Evolutionary conservation across 192 early-diverging fungal species (phyloP).

Genomic region (Rhizophagus clarus): DNA sequence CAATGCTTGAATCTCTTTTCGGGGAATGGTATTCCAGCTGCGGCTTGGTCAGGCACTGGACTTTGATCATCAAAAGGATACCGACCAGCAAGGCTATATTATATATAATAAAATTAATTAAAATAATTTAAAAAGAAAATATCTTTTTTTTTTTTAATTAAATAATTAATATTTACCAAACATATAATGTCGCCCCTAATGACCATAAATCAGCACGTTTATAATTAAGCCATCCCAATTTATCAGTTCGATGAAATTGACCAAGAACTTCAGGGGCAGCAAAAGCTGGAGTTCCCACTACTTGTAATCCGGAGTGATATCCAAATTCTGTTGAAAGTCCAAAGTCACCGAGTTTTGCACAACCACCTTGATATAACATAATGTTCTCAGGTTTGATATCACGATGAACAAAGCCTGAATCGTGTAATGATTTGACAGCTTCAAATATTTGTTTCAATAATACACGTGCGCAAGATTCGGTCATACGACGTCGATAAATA

Average conservation of each 20-base stretch:
- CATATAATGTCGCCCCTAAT: slow-evolving; percentile 22
- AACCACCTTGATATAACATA: slow-evolving; percentile 28
- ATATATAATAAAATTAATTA: background rate
- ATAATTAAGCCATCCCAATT: slow-evolving; percentile 27
- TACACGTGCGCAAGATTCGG: slow-evolving; percentile 2
- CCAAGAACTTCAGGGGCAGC: slow-evolving; percentile 28
- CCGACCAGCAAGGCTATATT: slow-evolving; percentile 8
- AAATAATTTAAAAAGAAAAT: background rate
- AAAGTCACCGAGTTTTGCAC: slow-evolving; percentile 27
- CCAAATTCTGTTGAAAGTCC: slow-evolving; percentile 24
- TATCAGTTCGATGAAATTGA: slow-evolving; percentile 22
- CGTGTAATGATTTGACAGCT: slow-evolving; percentile 20
- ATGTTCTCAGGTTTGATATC: slow-evolving; percentile 32
- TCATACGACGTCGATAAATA: slow-evolving; percentile 18
- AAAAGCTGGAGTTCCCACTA: slow-evolving; percentile 29
- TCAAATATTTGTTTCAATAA: slow-evolving; percentile 26
- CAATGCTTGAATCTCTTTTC: slow-evolving; percentile 12
- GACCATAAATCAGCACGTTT: slow-evolving; percentile 31
- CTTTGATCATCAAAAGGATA: slow-evolving; percentile 27
- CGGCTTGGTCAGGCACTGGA: background rate
- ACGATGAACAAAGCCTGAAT: slow-evolving; percentile 24
- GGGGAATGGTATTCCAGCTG: background rate
- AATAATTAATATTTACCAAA: slow-evolving; percentile 2
- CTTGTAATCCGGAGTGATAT: slow-evolving; percentile 29
- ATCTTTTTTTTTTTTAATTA: background rate